Evolutionary conservation across 2,329 filamentous ascomycete species (phyloP).

Genomic region (Alternaria triticina): DNA sequence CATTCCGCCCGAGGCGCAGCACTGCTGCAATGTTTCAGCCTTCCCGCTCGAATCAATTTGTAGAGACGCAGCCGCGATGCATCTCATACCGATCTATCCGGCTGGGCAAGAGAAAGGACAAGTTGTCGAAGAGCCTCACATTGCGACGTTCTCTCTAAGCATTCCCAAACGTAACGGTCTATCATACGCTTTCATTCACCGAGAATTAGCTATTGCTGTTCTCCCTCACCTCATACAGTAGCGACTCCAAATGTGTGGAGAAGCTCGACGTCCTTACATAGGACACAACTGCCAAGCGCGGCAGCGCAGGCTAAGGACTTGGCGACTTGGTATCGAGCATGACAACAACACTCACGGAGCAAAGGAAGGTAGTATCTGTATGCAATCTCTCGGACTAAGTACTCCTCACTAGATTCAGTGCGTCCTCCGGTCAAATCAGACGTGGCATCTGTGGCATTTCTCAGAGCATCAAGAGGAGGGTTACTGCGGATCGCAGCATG

Average conservation of each 20-base stretch:
- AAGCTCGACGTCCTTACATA: neutral
- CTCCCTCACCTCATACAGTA: neutral
- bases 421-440: neutral
- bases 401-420: neutral
- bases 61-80: neutral
- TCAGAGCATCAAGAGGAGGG: neutral
- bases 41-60: neutral
- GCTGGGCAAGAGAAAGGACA: neutral
- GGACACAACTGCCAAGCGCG: slow-evolving; percentile 1
- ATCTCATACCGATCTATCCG: slow-evolving; percentile 2
- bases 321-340: slow-evolving; percentile 4
- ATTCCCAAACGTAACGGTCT: neutral
- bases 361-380: neutral
- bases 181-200: no score
- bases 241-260: neutral
- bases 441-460: neutral
- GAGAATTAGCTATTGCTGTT: neutral
- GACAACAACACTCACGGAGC: slow-evolving; percentile 1
- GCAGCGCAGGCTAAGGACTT: slow-evolving; percentile 5
- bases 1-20: neutral
- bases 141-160: neutral
- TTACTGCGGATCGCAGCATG: neutral
- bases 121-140: neutral
- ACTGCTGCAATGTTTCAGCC: neutral
- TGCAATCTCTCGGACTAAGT: neutral